Base-by-base conservation (phyloP, 352 stramenopile genomes). In the Halophytophthora polymorphica region DNA sequence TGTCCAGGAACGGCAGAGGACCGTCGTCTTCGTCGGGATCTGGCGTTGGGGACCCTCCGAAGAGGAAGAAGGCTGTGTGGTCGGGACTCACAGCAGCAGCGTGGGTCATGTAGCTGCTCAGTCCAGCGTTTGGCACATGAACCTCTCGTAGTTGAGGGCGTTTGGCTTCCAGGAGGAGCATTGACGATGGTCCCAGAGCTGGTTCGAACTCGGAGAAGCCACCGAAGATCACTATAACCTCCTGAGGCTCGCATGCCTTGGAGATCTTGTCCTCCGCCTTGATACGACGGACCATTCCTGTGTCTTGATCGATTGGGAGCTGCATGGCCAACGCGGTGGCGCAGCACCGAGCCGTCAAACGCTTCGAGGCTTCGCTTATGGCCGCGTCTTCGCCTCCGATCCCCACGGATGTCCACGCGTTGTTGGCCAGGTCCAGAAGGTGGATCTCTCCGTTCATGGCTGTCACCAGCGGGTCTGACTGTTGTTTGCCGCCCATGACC, bases 211-310 rank as follows among this genome's bases (percentile, higher is more conserved):
- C 51, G 12, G 68, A 73, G 44, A 78, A 81, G 6, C 79, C 77
- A 3, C 78, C 78, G 36, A 84, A 87, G 28, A 90, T 59, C 15
- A 86, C 36, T n/a, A 85, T 64, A 5, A 49, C 45, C 8, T 69
- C 61, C 6, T 53, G 50, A 2, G 47, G 17, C 21, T 56, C 44
- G 35, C 58, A 66, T 12, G 51, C 19, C 6, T 71, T 66, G 7
- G 41, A 44, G 19, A 28, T 29, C 10, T 37, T 48, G 15, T 60
- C 66, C 15, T 69, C 56, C 6, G 39, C 38, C 15, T 58, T 66
- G 12, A 66, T 47, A 53, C 54, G 49, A 3, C 53, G 53, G 38
- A 67, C 34, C 6, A 50, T 12, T 17, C 53, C 57, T 19, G 59
- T 57, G 5, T 52, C 45, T 13, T 61, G 49, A 14, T 66, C 56